Evolutionary conservation across 331 rosid genomes (phyloP), one percentile per base, ranked within the genome.

Genomic region (Erythrophleum ivorense): DNA sequence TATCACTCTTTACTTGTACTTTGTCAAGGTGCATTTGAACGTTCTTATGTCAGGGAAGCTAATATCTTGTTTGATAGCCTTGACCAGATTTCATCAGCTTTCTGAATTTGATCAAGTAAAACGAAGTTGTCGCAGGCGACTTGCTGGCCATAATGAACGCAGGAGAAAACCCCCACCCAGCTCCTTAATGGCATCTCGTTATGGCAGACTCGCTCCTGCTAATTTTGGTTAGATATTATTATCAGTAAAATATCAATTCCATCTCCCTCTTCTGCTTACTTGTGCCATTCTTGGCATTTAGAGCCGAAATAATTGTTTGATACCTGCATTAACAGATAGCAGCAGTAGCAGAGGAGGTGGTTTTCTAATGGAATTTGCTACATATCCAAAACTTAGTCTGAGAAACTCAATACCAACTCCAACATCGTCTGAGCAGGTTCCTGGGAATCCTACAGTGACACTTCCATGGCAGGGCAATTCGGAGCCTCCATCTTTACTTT

Each of bases 121-220:
- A 80, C 91, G 99, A 72, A 95, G 98, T 78, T 95, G 98, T 79
- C 97, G 98, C 58, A 84, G 98, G 84, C 96, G 98, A 43, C 82
- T 95, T 58, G 98, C 98, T 50, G 98, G 98, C 69, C 98, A 95
- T 79, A 95, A 95, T 5, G 98, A 95, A 76, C 96, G 99, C 33
- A 83, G 99, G 81, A 95, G 98, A 83, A 95, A 95, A 89, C 98
- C 98, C 18, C 92, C 91, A 57, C 91, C 97, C 1, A 94, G 90
- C 78, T 88, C 98, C 48, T 74, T 93, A 55, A 48, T 93, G 78
- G 85, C 94, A 77, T 43, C 92, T 3, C 94, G 91, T 36, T 90
- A 85, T 80, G 90, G 92, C 45, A 78, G 87, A 53, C 80, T 87
- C 52, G 86, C 94, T 75, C 70, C 94, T 2, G 85, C 94, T 67